A percentile compares a stretch with the other conserved stretches of the same genome.
Conservation (phyloP, 768 basidiomycete species). For the Hygrophorus pudorinus region DNA sequence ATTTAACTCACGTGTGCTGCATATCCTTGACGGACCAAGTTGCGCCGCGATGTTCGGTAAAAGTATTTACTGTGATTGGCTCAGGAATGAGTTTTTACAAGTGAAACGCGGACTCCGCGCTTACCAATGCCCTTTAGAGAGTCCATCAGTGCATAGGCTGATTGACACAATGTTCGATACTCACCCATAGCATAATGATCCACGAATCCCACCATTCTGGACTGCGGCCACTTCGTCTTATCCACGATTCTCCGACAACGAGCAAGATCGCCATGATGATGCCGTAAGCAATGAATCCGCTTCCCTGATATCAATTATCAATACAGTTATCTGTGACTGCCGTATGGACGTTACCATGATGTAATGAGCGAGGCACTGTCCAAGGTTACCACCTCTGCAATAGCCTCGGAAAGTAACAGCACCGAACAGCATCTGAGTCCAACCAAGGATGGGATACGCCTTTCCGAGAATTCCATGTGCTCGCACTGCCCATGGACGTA, state of each 20-base stretch:
- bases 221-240: constrained; percentile 56
- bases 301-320: constrained; percentile 23
- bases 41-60: constrained; percentile 80
- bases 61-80: constrained; percentile 61
- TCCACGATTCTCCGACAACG: constrained; percentile 70
- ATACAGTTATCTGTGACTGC: neutral
- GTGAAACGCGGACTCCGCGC: constrained; percentile 11
- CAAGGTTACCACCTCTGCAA: constrained; percentile 67
- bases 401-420: constrained; percentile 65
- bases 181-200: constrained; percentile 48
- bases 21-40: constrained; percentile 87
- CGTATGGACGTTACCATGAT: constrained; percentile 44
- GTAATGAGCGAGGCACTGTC: constrained; percentile 84
- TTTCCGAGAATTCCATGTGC: constrained; percentile 78
- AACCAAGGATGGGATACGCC: constrained; percentile 73
- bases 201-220: constrained; percentile 86
- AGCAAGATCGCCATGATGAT: constrained; percentile 72
- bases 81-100: neutral
- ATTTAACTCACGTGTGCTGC: constrained; percentile 73
- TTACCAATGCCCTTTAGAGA: constrained; percentile 44
- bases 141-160: neutral
- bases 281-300: constrained; percentile 84
- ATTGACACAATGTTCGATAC: constrained; percentile 7
- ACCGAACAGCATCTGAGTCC: constrained; percentile 87
- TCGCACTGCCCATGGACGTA: constrained; percentile 61